Evolutionary conservation across 2,329 filamentous ascomycete genomes (phyloP), one percentile per base, ranked within the genome.

Genomic region (Eurotiales sp.): DNA sequence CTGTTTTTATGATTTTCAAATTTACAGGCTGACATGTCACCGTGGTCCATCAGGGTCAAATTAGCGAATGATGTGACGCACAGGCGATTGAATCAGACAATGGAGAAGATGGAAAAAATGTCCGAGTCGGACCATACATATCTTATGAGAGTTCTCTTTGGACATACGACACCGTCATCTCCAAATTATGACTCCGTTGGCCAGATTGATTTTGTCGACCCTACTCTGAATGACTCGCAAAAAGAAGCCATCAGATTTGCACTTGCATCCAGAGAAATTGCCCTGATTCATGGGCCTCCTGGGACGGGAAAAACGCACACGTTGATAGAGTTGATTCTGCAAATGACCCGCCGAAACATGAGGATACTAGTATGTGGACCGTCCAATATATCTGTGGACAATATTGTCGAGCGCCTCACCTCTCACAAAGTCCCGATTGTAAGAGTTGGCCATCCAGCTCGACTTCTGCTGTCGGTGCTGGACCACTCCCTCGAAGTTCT

Each of bases 241-340:
- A 78, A 82, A 60, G 79, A 83, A 55, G 82, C 82, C 1, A 79
- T 86, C 54, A 73, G 82, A n/a, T 99, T 97, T 64, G 90, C 92
- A 0, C 73, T 99, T 49, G 86, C 85, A 6, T 87, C 88, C 1
- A 79, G 78, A 48, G 90, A 96, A 62, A 80, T 97, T 23, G 88
- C 90, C 2, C 76, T 96, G 53, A 96, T 99, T 49, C 93, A 99
- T 65, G 93, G 93, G 0, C 93, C 93, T 0, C 93, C 93, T 1
- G 93, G 93, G 1, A 99, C 93, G 0, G 93, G 93, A 44, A 99
- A 99, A 70, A 99, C 93, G 0, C 92, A 97, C 66, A 97, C 93
- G 0, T 74, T 99, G 34, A 92, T 99, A 54, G 93, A 99, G 69
- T 77, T 99, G 11, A 95, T 99, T 55, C 77, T 95, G n/a, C 93